Base-by-base conservation (phyloP, 1,284 basidiomycete genomes). In the Apiotrichum porosum region DNA sequence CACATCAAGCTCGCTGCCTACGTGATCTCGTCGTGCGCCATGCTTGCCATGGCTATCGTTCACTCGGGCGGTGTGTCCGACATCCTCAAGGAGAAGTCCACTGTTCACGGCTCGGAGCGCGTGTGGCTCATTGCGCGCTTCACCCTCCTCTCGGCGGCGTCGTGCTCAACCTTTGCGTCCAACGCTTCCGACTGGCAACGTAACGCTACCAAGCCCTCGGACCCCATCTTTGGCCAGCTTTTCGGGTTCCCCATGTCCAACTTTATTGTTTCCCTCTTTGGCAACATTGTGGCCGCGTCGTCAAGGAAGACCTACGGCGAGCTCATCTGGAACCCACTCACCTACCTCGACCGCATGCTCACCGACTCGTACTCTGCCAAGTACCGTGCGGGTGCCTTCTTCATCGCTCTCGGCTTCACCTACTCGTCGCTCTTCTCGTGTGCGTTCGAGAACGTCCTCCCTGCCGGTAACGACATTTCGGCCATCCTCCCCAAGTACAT, bases 281-380 rank as follows among this genome's bases (percentile, higher is more conserved):
- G 87, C 2, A 84, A 90, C 65, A 82, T 89, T 44, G 85, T 89
- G 55, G 83, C 83, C 42, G 85, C 84, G 1, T 84, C 83, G 8
- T 84, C 83, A 8, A 75, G 82, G 51, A 77, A 81, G 22, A 82
- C 89, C 55, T 88, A 84, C 60, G 84, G 83, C 28, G 79, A 83
- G 56, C 78, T 82, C 15, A 79, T 88, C 49, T 90, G 86, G 86
- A 63, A 82, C 14, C 87, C 86, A 0, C 79, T 90, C 47, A 82
- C 85, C 54, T 75, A 90, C 36, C 75, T 90, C 42, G 78, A 77
- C 32, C 79, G 73, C 58, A 84, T 88, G 65, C 74, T 91, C 49
- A 80, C 84, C 52, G 77, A 80, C 49, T 71, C 74, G 51, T 85
- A 84, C 14, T 82, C 81, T 32, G 70, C 77, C 51, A 80, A 79